Percentiles rank a stretch among this genome's conserved stretches.
Evolutionary conservation across 148 eudicot genomes (phyloP).

Genomic region (Camellia sinensis): DNA sequence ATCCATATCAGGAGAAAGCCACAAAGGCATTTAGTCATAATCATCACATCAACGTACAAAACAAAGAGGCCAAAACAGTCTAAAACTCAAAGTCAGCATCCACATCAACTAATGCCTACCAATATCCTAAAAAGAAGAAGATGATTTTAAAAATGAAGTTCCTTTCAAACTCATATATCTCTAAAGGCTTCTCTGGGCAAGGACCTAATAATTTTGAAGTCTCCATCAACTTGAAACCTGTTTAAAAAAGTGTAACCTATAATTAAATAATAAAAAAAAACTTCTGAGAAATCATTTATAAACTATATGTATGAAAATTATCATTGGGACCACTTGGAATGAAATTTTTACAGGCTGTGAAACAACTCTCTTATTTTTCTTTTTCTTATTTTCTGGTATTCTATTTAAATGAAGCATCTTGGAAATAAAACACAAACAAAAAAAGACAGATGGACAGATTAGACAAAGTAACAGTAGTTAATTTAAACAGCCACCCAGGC

Average conservation of each 20-base stretch:
- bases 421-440: neutral
- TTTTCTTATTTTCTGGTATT: neutral
- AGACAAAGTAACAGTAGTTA: neutral
- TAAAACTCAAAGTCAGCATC: neutral
- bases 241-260: neutral
- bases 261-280: neutral
- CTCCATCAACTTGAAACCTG: constrained; percentile 82
- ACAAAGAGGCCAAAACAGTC: neutral
- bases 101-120: neutral
- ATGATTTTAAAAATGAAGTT: constrained; percentile 18
- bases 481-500: no score
- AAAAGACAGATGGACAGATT: neutral
- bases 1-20: constrained; percentile 18
- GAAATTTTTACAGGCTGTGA: neutral
- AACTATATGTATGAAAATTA: neutral
- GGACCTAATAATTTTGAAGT: constrained; percentile 74
- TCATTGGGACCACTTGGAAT: neutral
- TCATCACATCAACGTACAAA: neutral
- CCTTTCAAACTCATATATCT: constrained; percentile 96
- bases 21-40: constrained; percentile 22
- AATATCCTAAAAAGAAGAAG: neutral
- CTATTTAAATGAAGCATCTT: neutral
- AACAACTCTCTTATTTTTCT: neutral
- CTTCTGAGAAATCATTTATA: neutral
- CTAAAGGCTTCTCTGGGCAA: constrained; percentile 84